Conservation (phyloP, 106 monocot species). For the Alisma plantagoaquatica region DNA sequence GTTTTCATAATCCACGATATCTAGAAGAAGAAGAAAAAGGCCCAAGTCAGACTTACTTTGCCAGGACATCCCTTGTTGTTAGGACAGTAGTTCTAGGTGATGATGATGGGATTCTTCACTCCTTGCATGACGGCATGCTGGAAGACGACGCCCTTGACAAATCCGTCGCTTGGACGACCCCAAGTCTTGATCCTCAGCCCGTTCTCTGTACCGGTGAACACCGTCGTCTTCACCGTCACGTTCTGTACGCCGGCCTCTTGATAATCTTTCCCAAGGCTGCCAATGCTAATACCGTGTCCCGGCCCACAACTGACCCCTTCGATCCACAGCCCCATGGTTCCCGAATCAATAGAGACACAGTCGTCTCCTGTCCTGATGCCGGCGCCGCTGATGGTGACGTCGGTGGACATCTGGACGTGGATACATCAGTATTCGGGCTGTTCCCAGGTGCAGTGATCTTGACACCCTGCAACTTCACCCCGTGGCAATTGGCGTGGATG, state of each 20-base stretch:
- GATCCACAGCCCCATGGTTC: slow-evolving; percentile 12
- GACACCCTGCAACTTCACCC: slow-evolving; percentile 1
- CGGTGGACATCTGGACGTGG: slow-evolving; percentile 7
- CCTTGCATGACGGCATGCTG: slow-evolving; percentile 37
- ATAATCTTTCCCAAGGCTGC: slow-evolving; percentile 33
- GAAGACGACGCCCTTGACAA: slow-evolving; percentile 38
- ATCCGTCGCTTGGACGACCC: slow-evolving; percentile 28
- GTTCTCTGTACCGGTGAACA: slow-evolving; percentile 44
- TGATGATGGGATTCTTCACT: slow-evolving; percentile 64
- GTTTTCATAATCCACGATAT: no score
- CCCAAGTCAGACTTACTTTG: no score
- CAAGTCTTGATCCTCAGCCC: slow-evolving; percentile 67
- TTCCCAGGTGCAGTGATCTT: slow-evolving; percentile 7
- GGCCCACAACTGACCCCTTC: slow-evolving; percentile 9
- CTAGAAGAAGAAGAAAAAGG: no score
- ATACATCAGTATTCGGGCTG: slow-evolving; percentile 17
- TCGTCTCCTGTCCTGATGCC: slow-evolving; percentile 9
- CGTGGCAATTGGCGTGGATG: slow-evolving; percentile 8
- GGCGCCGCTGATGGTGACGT: slow-evolving; percentile 4
- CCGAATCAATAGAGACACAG: slow-evolving; percentile 14
- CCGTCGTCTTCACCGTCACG: slow-evolving; percentile 52
- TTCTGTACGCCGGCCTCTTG: slow-evolving; percentile 47
- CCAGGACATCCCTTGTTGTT: slow-evolving; percentile 17
- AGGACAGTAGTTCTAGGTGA: slow-evolving; percentile 63
- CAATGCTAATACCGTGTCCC: slow-evolving; percentile 35